Evolutionary conservation across 202 grass and related monocot species (phyloP).

Genomic region (Brachypodium distachyon): DNA sequence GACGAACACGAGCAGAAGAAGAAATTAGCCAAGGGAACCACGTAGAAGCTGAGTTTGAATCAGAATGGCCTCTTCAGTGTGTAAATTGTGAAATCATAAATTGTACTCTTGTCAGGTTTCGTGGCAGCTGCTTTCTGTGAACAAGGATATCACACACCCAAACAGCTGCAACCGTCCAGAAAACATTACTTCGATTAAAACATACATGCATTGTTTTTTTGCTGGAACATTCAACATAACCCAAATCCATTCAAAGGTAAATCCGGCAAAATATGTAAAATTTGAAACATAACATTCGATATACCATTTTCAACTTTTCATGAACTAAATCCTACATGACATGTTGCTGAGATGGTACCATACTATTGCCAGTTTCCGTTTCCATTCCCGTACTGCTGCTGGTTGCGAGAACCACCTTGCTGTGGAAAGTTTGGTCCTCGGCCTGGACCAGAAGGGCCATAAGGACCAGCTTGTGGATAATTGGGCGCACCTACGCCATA

Average conservation of each 20-base stretch:
- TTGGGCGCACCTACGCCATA: constrained; percentile 41
- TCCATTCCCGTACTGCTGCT: constrained; percentile 32
- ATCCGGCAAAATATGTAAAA: background rate
- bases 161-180: too few relatives aligned
- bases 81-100: background rate
- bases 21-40: background rate
- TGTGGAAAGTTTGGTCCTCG: constrained; percentile 33
- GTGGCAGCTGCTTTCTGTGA: background rate
- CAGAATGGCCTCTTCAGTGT: background rate
- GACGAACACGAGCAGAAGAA: background rate
- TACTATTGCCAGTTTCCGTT: constrained; percentile 44
- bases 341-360: background rate
- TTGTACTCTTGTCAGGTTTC: background rate
- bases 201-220: background rate
- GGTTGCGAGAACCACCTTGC: constrained; percentile 37
- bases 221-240: background rate
- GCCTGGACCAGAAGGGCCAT: constrained; percentile 27
- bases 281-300: background rate
- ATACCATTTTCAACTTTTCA: background rate
- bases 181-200: too few relatives aligned
- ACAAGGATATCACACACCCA: background rate
- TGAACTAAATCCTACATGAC: background rate
- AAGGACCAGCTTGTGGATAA: constrained; percentile 45
- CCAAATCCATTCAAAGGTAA: background rate
- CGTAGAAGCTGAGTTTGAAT: background rate